Conservation (phyloP, 73 alveolate genomes). For the Tetrahymena elliotti region DNA sequence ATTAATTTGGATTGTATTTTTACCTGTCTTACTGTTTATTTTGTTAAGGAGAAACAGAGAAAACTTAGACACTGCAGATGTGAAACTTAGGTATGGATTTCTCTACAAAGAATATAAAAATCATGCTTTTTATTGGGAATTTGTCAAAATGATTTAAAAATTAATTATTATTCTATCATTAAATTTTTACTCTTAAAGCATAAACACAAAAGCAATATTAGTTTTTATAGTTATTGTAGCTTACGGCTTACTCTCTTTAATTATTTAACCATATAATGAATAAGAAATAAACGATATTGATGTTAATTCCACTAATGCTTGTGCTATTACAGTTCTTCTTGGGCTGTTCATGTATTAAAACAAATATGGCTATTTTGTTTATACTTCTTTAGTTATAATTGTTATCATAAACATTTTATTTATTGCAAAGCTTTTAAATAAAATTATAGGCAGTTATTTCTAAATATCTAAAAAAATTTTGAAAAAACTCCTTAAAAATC, state of each 20-base stretch:
- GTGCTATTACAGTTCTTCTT: background rate
- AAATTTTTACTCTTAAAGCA: background rate
- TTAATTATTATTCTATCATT: background rate
- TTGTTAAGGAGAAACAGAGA: background rate
- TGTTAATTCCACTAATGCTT: background rate
- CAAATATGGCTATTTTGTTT: background rate
- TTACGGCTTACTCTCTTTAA: background rate
- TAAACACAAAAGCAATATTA: background rate
- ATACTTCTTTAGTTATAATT: background rate
- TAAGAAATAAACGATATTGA: background rate
- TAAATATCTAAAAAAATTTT: background rate
- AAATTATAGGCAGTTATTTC: background rate
- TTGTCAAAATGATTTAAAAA: constrained; percentile 4
- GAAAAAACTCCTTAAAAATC: background rate
- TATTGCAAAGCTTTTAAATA: background rate
- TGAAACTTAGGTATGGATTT: constrained; percentile 13
- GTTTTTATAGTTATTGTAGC: background rate
- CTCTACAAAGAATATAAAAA: constrained; percentile 9
- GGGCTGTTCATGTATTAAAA: background rate
- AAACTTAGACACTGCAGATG: background rate
- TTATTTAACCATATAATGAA: background rate
- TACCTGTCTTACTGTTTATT: background rate
- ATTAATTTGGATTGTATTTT: constrained; percentile 1
- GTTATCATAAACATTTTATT: background rate
- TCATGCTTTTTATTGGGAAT: constrained; percentile 25